phyloP scores from a whole-genome alignment of 2,329 filamentous ascomycete species.

The Davidsoniella virescens region DNA sequence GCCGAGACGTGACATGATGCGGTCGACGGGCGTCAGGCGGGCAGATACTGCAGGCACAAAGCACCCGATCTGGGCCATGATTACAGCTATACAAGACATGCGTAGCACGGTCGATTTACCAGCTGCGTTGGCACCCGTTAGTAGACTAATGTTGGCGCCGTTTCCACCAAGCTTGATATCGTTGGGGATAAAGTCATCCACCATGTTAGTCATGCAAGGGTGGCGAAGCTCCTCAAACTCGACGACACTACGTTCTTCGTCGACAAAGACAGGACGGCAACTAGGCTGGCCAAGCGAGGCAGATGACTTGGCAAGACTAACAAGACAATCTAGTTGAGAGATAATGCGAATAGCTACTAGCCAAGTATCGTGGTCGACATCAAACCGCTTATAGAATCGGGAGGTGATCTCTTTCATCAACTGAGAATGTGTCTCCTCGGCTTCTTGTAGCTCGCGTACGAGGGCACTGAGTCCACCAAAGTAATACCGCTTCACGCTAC shows the following conservation, averaged over 20 bases:
- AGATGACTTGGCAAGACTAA: slow-evolving; percentile 83
- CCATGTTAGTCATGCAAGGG: slow-evolving; percentile 79
- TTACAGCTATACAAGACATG: slow-evolving; percentile 94
- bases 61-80: slow-evolving; percentile 93
- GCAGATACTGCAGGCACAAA: slow-evolving; percentile 75
- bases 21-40: slow-evolving; percentile 74
- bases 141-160: slow-evolving; percentile 66
- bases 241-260: slow-evolving; percentile 70
- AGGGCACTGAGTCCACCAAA: slow-evolving; percentile 67
- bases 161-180: slow-evolving; percentile 75
- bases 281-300: slow-evolving; percentile 68
- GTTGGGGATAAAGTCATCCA: slow-evolving; percentile 93
- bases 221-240: slow-evolving; percentile 87
- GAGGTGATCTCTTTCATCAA: slow-evolving; percentile 73
- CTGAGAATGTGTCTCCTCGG: slow-evolving; percentile 83
- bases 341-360: slow-evolving; percentile 78
- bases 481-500: slow-evolving; percentile 85
- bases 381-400: slow-evolving; percentile 76
- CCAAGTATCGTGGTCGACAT: slow-evolving; percentile 73
- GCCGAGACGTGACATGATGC: slow-evolving; percentile 95
- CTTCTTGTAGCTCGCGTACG: slow-evolving; percentile 79
- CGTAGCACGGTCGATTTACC: slow-evolving; percentile 92
- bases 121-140: slow-evolving; percentile 92
- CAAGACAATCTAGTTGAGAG: slow-evolving; percentile 84
- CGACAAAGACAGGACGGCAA: slow-evolving; percentile 76